These are phyloP conservation scores for Amaranthus tricolor DNA, from an alignment of 179 eudicot genomes.

Conservation along the genomic window DNA sequence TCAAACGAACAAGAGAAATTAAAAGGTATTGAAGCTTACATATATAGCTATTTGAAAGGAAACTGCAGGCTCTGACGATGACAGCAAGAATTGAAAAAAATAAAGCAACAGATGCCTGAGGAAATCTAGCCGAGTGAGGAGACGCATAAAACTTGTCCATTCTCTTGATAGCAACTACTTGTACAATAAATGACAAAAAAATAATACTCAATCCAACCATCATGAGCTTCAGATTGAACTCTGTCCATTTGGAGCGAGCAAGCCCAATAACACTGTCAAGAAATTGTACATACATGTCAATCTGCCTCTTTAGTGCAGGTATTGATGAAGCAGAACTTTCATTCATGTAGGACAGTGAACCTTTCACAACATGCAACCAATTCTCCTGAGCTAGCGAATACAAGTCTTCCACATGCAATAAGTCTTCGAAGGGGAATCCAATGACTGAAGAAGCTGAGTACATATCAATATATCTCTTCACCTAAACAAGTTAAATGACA, in stretches of 20 bases:
- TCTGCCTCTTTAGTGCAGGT: slow-evolving; percentile 50
- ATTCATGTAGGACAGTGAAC: slow-evolving; percentile 30
- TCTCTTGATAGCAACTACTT: slow-evolving; percentile 50
- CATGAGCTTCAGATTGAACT: slow-evolving; percentile 76
- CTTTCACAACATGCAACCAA: slow-evolving; percentile 44
- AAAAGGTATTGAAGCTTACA: slow-evolving; percentile 50
- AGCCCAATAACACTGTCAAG: slow-evolving; percentile 75
- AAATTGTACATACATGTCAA: slow-evolving; percentile 60
- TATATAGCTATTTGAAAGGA: slow-evolving; percentile 87
- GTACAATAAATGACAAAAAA: slow-evolving; percentile 60
- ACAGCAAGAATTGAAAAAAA: slow-evolving; percentile 48
- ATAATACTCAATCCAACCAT: slow-evolving; percentile 60
- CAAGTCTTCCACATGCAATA: slow-evolving; percentile 54
- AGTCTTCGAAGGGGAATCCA: slow-evolving; percentile 85
- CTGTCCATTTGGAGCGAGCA: slow-evolving; percentile 97
- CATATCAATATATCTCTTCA: slow-evolving; percentile 88
- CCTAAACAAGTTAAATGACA: slow-evolving; percentile 40
- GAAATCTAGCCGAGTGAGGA: slow-evolving; percentile 28
- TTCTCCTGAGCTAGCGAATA: slow-evolving; percentile 66
- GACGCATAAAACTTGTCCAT: slow-evolving; percentile 38
- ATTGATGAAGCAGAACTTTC: slow-evolving; percentile 36
- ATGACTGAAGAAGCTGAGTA: slow-evolving; percentile 87
- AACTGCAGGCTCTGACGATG: slow-evolving; percentile 72
- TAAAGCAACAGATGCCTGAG: slow-evolving; percentile 38
- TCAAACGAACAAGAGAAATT: slow-evolving; percentile 8